Base-by-base conservation (phyloP, 495 filamentous ascomycete genomes). In the Halenospora varia region DNA sequence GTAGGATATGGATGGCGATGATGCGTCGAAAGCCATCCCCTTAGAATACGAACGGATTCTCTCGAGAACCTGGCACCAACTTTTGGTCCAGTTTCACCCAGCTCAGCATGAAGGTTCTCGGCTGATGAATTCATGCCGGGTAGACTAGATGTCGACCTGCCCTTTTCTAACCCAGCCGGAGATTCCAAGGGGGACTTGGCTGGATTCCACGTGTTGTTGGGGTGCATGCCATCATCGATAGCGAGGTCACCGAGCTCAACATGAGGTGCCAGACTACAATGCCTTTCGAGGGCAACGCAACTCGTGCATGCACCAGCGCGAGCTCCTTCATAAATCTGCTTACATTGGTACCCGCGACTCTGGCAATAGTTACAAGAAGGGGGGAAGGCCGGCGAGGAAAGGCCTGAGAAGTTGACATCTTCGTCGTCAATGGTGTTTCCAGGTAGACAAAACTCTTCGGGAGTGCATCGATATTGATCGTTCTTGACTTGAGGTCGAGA, bases 1-100 rank as follows among this genome's bases (percentile, higher is more conserved):
- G 77, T 90, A 15, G 90, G 90, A 68, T 95, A 95, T 0, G 89
- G 90, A 64, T 92, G 85, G 48, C 84, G 78, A 63, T 77, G 77
- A 69, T 95, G 88, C 17, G 82, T 82, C 2, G 83, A 78, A 15
- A 93, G 77, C 90, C 90, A 95, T 61, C 81, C 80, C 71, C 90
- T 89, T 51, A 95, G 72, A 56, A 88, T 80, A 59, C 85, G 87
- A 59, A 91, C 76, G 1, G 87, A 83, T 59, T 88, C 82, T 57
- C 85, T 77, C 2, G 88, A 86, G 68, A 94, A 87, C 19, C 89
- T 77, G 24, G 82, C 77, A 40, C 80, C 86, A 48, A 72, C 71
- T 63, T 64, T 64, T 13, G 61, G 61, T n/a, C 18, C 25, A 18
- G 17, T 25, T 19, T 46, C 48, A n/a, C 24, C 52, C 9, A 13